phyloP scores from a whole-genome alignment of 2,329 filamentous ascomycete genomes.

The Dactylellina sp. region DNA sequence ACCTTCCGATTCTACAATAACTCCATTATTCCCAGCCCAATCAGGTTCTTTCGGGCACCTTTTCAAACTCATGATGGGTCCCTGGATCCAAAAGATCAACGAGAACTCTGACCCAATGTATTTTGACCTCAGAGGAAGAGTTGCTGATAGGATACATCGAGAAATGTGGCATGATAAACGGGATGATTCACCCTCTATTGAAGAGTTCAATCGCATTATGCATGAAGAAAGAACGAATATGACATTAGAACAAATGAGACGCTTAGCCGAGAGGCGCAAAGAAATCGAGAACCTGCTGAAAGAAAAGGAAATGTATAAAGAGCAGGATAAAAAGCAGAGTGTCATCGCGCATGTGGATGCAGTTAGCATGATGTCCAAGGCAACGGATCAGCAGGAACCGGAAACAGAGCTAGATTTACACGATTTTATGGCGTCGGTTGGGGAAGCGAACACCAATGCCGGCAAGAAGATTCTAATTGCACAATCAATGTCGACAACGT shows the following conservation, averaged over 20 bases:
- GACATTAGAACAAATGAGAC: constrained; percentile 24
- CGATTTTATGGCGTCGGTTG: constrained; percentile 23
- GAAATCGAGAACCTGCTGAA: constrained; percentile 35
- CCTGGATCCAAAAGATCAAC: constrained; percentile 45
- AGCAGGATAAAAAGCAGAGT: not conserved
- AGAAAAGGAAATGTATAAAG: not conserved
- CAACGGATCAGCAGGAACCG: not conserved
- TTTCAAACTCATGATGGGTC: constrained; percentile 41
- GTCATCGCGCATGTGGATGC: not conserved
- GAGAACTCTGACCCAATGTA: constrained; percentile 32
- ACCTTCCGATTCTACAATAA: constrained; percentile 4
- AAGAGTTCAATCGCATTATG: constrained; percentile 36
- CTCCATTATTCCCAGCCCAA: not conserved
- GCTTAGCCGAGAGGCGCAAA: constrained; percentile 28
- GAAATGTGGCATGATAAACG: constrained; percentile 35
- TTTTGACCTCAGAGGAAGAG: constrained; percentile 20
- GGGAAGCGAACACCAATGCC: not conserved
- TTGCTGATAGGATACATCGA: constrained; percentile 30
- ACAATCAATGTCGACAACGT: constrained; percentile 25
- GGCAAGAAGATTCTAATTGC: constrained; percentile 17
- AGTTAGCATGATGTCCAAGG: not conserved
- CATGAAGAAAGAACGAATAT: constrained; percentile 37
- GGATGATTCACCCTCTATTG: constrained; percentile 14
- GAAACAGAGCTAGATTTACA: constrained; percentile 49
- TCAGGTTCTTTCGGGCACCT: constrained; percentile 29